Evolutionary conservation across 257 asterid genomes (phyloP).

Genomic region (Rhazya stricta): DNA sequence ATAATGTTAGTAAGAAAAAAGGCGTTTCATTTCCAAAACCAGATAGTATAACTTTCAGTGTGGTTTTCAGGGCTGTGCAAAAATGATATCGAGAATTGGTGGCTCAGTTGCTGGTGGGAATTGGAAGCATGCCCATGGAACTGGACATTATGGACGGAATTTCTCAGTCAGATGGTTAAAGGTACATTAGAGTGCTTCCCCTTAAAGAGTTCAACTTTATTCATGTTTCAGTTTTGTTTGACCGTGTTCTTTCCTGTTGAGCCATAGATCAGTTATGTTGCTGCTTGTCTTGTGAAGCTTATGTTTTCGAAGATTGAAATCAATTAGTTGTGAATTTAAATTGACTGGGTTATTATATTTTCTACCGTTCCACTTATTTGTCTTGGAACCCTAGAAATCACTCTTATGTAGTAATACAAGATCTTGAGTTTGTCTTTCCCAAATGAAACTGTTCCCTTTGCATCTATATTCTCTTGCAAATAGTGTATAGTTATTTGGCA

Average conservation of each 20-base stretch:
- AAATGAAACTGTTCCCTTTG: background rate
- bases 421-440: background rate
- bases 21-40: background rate
- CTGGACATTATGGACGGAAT: slow-evolving; percentile 95
- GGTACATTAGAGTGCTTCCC: slow-evolving; percentile 36
- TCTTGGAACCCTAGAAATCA: background rate
- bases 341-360: background rate
- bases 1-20: background rate
- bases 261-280: background rate
- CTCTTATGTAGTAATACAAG: background rate
- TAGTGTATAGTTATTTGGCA: background rate
- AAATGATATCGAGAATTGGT: slow-evolving; percentile 90
- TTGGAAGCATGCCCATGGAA: slow-evolving; percentile 97
- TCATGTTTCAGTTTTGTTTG: background rate
- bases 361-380: background rate
- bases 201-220: background rate
- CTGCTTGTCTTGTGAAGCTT: background rate
- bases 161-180: slow-evolving; percentile 90
- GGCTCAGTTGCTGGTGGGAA: slow-evolving; percentile 84
- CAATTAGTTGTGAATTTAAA: background rate
- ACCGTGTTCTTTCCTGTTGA: background rate
- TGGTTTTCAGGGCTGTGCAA: slow-evolving; percentile 81
- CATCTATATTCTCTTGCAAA: background rate
- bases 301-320: background rate
- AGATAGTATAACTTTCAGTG: slow-evolving; percentile 12